Evolutionary conservation across 208 protist species (phyloP), one percentile per base, ranked within the genome.

Genomic region (Leishmania guyanensis): DNA sequence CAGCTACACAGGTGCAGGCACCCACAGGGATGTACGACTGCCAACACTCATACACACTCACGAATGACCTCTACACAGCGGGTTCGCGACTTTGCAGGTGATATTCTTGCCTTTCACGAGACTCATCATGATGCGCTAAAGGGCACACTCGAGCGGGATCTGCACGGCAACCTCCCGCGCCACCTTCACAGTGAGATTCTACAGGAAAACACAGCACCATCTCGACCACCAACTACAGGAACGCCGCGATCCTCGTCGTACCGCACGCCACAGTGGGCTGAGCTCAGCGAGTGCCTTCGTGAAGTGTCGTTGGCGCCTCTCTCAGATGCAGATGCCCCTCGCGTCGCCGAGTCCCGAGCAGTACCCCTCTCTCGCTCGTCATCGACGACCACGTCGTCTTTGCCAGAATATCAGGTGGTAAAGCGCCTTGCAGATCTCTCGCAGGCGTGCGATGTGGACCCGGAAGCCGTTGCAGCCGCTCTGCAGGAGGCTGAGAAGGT

Each of bases 21-120:
- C 43, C 2, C 4, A 46, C 43, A 76, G 16, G 22, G 17, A 26
- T 4, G 5, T 22, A 14, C 48, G 62, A 12, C 14, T 1, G 9
- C 50, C 12, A 22, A 36, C 50, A 46, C 16, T 3, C 16, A 46
- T 43, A 54, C 29, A 76, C 72, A 26, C 72, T 62, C 72, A 62
- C 70, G n/a, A 14, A 75, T 76, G 72, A 48, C 74, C 5, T 65
- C 39, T 64, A 56, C 36, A 14, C 53, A 5, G 17, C 26, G 22
- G 33, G 39, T 16, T 48, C 48, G 33, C 36, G 8, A 65, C 29
- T 36, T 64, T 26, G 69, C 77, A 29, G 62, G 69, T 62, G 77
- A 90, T 33, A 82, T 89, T 6, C 56, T 89, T 51, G 84, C 83
- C 0, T 86, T 92, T 60, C 91, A 94, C 74, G 77, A 88, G n/a